Base-by-base conservation (phyloP, 495 filamentous ascomycete species). In the Penicillium subrubescens region DNA sequence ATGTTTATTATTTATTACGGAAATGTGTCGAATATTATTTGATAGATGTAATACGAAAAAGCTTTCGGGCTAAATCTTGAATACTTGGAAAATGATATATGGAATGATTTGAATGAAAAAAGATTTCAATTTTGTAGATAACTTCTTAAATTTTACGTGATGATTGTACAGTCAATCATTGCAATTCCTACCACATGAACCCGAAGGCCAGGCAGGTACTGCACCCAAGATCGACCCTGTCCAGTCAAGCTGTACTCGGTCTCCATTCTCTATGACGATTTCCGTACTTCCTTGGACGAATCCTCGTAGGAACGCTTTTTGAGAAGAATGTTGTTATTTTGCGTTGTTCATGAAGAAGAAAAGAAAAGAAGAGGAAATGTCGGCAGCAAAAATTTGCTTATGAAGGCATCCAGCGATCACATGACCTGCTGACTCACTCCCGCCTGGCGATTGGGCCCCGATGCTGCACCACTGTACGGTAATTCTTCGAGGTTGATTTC, bases 191-290 rank as follows among this genome's bases (percentile, higher is more conserved):
- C 83, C 83, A 89, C 75, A 56, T 56, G 72, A 74, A 72, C 73
- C 68, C 54, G 60, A 62, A 72, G 73, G 75, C 72, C 68, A 70
- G 73, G 71, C 71, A 82, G 82, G 79, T 80, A 84, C 83, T 84
- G 86, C 87, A 89, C 87, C 87, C 87, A 89, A 88, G 87, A 89
- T 84, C 83, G 76, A 82, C 79, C 74, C 78, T 76, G 78, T 78
- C 68, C 68, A 52, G 39, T 41, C 66, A 66, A 63, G 63, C 44
- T 53, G 66, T 69, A 75, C 71, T 80, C 78, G 68, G 58, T 88
- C 86, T 88, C 83, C 86, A 86, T 88, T 87, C 86, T 83, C 70
- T 79, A 81, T 81, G 81, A 88, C 83, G 85, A 84, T 84, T 87
- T 84, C 83, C 79, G 75, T 82, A 79, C 77, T 82, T 89, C 86